Percentiles rank a stretch among this genome's conserved stretches.
phyloP scores from a whole-genome alignment of 2,329 filamentous ascomycete species.

The Clathrospora elynae region DNA sequence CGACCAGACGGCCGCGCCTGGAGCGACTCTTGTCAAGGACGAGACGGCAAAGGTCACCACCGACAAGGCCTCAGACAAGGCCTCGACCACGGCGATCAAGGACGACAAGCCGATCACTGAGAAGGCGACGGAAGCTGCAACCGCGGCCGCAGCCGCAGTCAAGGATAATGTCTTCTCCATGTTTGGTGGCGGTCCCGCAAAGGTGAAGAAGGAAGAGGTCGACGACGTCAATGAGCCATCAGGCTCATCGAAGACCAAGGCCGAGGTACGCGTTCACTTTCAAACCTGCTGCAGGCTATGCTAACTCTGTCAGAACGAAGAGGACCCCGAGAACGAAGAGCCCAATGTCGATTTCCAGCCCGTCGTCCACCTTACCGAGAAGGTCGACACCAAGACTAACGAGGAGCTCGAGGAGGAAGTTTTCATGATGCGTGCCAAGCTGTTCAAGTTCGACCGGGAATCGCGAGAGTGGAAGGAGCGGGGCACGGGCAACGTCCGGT shows the following conservation, averaged over 20 bases:
- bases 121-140: slow-evolving; percentile 47
- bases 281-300: not conserved
- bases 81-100: slow-evolving; percentile 35
- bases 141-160: slow-evolving; percentile 46
- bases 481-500: slow-evolving; percentile 91
- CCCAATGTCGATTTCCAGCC: slow-evolving; percentile 97
- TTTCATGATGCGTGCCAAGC: slow-evolving; percentile 99
- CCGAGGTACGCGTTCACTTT: slow-evolving; percentile 49
- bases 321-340: slow-evolving; percentile 84
- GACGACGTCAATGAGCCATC: slow-evolving; percentile 76
- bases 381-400: slow-evolving; percentile 96
- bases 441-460: slow-evolving; percentile 96
- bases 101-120: slow-evolving; percentile 59
- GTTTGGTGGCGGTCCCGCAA: slow-evolving; percentile 97
- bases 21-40: slow-evolving; percentile 49
- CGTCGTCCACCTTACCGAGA: slow-evolving; percentile 93
- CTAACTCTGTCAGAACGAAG: slow-evolving; percentile 57
- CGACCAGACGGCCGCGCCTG: slow-evolving; percentile 47
- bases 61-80: slow-evolving; percentile 40
- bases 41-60: slow-evolving; percentile 54
- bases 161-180: slow-evolving; percentile 84
- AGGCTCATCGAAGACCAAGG: slow-evolving; percentile 68
- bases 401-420: slow-evolving; percentile 96
- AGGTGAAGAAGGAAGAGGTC: slow-evolving; percentile 84
- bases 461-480: slow-evolving; percentile 98